Evolutionary conservation across 2,329 filamentous ascomycete species (phyloP).

Genomic region (Colletotrichum liriopes): DNA sequence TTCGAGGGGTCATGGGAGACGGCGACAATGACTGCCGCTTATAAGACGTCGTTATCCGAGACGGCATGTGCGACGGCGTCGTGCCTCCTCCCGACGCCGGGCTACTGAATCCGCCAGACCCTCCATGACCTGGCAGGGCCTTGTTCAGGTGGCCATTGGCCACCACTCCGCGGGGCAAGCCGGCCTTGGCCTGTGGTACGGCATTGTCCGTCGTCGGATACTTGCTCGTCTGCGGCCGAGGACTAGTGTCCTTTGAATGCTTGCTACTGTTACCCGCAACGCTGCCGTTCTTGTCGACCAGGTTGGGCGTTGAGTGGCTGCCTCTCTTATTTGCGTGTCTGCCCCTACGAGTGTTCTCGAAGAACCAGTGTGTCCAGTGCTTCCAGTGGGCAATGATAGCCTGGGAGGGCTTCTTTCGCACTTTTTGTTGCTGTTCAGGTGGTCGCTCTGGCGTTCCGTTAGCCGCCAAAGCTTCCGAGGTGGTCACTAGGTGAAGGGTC

Average conservation of each 20-base stretch:
- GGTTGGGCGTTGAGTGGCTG: conserved; percentile 73
- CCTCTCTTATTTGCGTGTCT: conserved; percentile 65
- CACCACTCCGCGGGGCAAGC: conserved; percentile 66
- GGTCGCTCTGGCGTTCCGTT: conserved; percentile 50
- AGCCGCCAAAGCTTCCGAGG: conserved; percentile 65
- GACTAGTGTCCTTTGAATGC: conserved; percentile 67
- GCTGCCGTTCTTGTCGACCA: conserved; percentile 65
- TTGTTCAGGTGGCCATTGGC: conserved; percentile 65
- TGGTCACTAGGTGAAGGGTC: conserved; percentile 87
- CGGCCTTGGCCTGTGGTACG: conserved; percentile 56
- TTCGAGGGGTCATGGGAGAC: conserved; percentile 88
- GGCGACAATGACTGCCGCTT: conserved; percentile 89
- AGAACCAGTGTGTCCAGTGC: conserved; percentile 76
- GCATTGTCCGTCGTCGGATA: conserved; percentile 61
- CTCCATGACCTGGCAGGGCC: conserved; percentile 26
- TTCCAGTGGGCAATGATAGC: conserved; percentile 74
- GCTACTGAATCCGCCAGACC: conserved; percentile 45
- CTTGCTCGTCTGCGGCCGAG: conserved; percentile 74
- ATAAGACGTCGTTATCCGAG: conserved; percentile 61
- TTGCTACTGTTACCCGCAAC: conserved; percentile 54
- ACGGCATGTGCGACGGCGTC: conserved; percentile 51
- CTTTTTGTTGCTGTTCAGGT: conserved; percentile 59
- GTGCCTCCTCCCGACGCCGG: conserved; percentile 48
- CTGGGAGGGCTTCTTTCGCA: conserved; percentile 71
- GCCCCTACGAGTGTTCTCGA: conserved; percentile 70